phyloP scores from a whole-genome alignment of 2,329 filamentous ascomycete species.

The Chaetothyriales sp. region DNA sequence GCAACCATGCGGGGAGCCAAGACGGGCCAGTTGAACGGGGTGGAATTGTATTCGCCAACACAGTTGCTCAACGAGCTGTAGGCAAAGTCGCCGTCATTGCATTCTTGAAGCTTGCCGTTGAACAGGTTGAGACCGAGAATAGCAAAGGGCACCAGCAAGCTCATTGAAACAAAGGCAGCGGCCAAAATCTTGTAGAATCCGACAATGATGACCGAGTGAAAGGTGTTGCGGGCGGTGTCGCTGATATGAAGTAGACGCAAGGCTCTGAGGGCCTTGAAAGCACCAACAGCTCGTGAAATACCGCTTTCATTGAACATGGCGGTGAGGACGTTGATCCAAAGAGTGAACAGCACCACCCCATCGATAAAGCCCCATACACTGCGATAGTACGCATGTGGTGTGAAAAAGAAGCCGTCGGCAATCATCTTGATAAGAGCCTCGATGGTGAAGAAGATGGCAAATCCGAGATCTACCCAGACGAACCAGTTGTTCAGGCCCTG shows the following conservation, averaged over 20 bases:
- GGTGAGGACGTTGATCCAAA: slow-evolving; percentile 88
- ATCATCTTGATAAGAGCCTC: slow-evolving; percentile 87
- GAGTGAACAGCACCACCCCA: slow-evolving; percentile 71
- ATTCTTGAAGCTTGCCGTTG: slow-evolving; percentile 60
- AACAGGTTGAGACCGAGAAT: slow-evolving; percentile 93
- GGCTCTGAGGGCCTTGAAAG: slow-evolving; percentile 91
- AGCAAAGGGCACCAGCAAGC: slow-evolving; percentile 86
- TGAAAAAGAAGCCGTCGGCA: slow-evolving; percentile 90
- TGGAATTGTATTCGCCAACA: slow-evolving; percentile 64
- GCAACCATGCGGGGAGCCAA: slow-evolving; percentile 64
- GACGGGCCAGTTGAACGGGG: slow-evolving; percentile 71
- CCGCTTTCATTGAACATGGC: slow-evolving; percentile 67
- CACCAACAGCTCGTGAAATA: slow-evolving; percentile 79
- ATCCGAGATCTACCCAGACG: slow-evolving; percentile 81
- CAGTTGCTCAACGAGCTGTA: slow-evolving; percentile 47
- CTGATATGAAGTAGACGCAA: slow-evolving; percentile 86
- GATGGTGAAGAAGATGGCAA: slow-evolving; percentile 69
- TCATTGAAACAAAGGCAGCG: slow-evolving; percentile 83
- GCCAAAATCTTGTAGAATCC: slow-evolving; percentile 90
- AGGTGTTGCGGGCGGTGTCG: slow-evolving; percentile 87
- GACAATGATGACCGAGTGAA: slow-evolving; percentile 88
- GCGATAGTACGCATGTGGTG: slow-evolving; percentile 90
- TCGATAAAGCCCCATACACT: slow-evolving; percentile 97
- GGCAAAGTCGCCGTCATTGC: slow-evolving; percentile 53
- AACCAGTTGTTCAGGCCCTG: slow-evolving; percentile 71